Evolutionary conservation across 176 grass and related monocot genomes (phyloP).

Genomic region (Oryza meridionalis): DNA sequence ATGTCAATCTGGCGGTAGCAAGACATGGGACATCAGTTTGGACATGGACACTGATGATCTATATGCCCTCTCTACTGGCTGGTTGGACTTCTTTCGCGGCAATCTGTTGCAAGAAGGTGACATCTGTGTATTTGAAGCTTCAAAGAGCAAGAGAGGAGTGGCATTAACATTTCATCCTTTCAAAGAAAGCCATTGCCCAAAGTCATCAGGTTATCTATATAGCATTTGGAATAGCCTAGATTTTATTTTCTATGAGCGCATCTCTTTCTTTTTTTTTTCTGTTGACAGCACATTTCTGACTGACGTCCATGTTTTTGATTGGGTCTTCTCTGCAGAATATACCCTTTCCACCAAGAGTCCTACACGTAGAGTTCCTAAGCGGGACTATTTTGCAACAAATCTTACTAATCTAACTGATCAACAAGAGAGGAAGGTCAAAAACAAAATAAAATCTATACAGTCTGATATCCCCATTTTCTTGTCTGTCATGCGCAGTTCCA

Average conservation of each 20-base stretch:
- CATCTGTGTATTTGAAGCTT: slow-evolving; percentile 37
- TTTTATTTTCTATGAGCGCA: too few species aligned
- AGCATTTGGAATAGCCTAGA: too few species aligned
- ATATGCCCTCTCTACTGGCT: slow-evolving; percentile 16
- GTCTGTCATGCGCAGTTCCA: not conserved
- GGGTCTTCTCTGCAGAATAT: too few species aligned
- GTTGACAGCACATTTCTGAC: too few species aligned
- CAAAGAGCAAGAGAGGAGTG: not conserved
- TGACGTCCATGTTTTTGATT: too few species aligned
- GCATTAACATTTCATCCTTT: slow-evolving; percentile 22
- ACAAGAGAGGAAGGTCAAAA: not conserved
- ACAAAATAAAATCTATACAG: not conserved
- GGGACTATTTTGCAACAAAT: not conserved
- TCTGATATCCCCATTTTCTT: not conserved
- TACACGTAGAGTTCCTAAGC: too few species aligned
- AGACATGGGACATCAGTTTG: slow-evolving; percentile 28
- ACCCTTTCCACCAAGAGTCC: too few species aligned
- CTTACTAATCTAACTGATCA: not conserved
- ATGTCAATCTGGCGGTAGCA: not conserved
- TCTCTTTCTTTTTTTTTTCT: too few species aligned
- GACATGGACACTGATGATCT: not conserved
- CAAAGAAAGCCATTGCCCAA: not conserved
- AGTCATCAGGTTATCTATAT: too few species aligned
- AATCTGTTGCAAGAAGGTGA: slow-evolving; percentile 25
- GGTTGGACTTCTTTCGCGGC: slow-evolving; percentile 8